Conservation (phyloP, 352 stramenopile genomes). For the Phytophthora fragariae region DNA sequence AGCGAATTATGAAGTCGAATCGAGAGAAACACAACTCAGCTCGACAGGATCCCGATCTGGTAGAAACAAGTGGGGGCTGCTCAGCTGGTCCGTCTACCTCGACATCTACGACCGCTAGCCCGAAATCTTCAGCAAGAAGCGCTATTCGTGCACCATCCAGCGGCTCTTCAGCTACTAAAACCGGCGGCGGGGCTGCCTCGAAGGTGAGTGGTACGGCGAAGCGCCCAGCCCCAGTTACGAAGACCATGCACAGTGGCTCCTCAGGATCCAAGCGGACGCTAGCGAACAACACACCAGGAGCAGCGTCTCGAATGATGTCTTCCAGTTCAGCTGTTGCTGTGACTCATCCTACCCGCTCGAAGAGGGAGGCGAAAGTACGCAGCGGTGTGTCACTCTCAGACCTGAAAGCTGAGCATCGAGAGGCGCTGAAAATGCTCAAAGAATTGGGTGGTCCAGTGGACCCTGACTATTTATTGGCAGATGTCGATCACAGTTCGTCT, state of each 20-base stretch:
- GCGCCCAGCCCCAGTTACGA: background rate
- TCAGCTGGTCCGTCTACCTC: background rate
- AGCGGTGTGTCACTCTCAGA: constrained; percentile 74
- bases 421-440: constrained; percentile 73
- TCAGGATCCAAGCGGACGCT: constrained; percentile 12
- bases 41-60: constrained; percentile 7
- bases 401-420: constrained; percentile 78
- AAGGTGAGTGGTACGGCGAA: constrained; percentile 10
- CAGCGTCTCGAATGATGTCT: constrained; percentile 12
- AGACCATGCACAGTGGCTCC: constrained; percentile 16
- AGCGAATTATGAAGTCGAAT: constrained; percentile 65
- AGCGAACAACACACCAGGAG: constrained; percentile 1
- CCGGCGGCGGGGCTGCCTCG: constrained; percentile 1
- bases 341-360: constrained; percentile 9
- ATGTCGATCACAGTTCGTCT: constrained; percentile 14
- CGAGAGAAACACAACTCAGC: constrained; percentile 35
- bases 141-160: constrained; percentile 18
- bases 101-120: background rate
- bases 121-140: constrained; percentile 12
- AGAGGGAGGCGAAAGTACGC: constrained; percentile 46
- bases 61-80: background rate
- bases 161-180: constrained; percentile 30
- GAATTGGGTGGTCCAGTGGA: constrained; percentile 75
- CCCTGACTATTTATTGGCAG: constrained; percentile 38
- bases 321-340: constrained; percentile 8